Evolutionary conservation across 805 yeast species (phyloP).

Genomic region (Candida sakaeoensis): DNA sequence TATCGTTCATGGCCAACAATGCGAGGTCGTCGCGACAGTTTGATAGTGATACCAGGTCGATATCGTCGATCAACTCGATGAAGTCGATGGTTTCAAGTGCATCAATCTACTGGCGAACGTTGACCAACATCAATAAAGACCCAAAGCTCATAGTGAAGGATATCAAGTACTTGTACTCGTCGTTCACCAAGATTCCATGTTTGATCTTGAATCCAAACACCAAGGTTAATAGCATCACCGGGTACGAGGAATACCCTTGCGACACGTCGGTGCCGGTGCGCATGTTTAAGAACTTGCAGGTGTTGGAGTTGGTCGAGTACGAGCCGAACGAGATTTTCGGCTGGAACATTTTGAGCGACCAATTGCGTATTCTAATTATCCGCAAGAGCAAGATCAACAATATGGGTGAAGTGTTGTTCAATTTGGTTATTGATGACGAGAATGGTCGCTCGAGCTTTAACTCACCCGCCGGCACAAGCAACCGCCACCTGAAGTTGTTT

Average conservation of each 20-base stretch:
- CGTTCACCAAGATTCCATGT: constrained; percentile 65
- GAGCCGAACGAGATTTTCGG: constrained; percentile 66
- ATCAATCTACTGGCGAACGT: constrained; percentile 37
- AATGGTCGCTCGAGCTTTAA: constrained; percentile 34
- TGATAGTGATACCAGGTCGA: constrained; percentile 45
- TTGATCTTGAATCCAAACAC: constrained; percentile 57
- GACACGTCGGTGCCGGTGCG: constrained; percentile 66
- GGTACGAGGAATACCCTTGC: constrained; percentile 68
- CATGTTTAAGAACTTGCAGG: constrained; percentile 59
- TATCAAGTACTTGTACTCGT: constrained; percentile 53
- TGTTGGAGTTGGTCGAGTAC: constrained; percentile 54
- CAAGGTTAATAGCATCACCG: constrained; percentile 52
- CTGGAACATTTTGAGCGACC: constrained; percentile 57
- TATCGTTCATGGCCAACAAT: constrained; percentile 57
- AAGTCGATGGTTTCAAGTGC: constrained; percentile 46
- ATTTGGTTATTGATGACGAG: constrained; percentile 53
- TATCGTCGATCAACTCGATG: constrained; percentile 56
- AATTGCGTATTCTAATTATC: constrained; percentile 50
- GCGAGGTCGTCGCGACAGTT: constrained; percentile 40
- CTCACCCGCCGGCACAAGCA: constrained; percentile 17
- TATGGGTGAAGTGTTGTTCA: constrained; percentile 49
- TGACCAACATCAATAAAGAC: constrained; percentile 30
- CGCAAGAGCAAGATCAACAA: constrained; percentile 49
- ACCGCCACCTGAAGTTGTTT: constrained; percentile 7
- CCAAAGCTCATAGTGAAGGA: constrained; percentile 48